Evolutionary conservation across 2,329 filamentous ascomycete genomes (phyloP), one percentile per base, ranked within the genome.

Genomic region (Peltaster fructicola): DNA sequence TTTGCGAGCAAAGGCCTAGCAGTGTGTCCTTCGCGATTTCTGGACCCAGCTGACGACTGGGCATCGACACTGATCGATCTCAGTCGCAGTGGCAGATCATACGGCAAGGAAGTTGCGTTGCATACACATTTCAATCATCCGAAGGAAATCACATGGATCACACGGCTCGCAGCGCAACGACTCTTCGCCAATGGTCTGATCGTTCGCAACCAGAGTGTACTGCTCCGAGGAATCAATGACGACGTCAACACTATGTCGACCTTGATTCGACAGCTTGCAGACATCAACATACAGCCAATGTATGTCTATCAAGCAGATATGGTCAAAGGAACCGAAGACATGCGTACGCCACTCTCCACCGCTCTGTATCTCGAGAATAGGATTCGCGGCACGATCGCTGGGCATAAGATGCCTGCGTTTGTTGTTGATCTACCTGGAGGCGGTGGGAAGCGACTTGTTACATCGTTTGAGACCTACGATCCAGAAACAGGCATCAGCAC

Each of bases 121-220:
- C 69, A 74, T 39, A 74, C 69, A 0, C 70, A 74, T 37, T 69
- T 73, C 47, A 73, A 73, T 36, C 65, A 72, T 33, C 60, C 66
- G 0, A 57, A 57, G 17, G 68, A 73, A 41, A 61, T 73, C 27
- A 66, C 65, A 4, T 73, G 68, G 67, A 50, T 70, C 14, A 66
- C 63, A 1, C 45, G 54, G 34, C 41, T 48, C 22, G 68, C 68
- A 2, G 55, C 60, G 14, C 57, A 56, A 27, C 54, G 50, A 34
- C 47, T 73, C 6, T 56, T 59, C 32, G 49, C 57, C 30, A 52
- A 57, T 4, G 59, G 59, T 3, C 55, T 73, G 5, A 61, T 52
- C 8, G 61, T 73, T 7, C 55, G 68, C 14, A 73, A 73, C 41
- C 68, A 73, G 46, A 56, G 56, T 5, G 69, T 73, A 1, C 42